These are phyloP conservation scores for Lipomyces yarrowii DNA, from an alignment of 1,139 yeast genomes.

Conservation along the genomic window DNA sequence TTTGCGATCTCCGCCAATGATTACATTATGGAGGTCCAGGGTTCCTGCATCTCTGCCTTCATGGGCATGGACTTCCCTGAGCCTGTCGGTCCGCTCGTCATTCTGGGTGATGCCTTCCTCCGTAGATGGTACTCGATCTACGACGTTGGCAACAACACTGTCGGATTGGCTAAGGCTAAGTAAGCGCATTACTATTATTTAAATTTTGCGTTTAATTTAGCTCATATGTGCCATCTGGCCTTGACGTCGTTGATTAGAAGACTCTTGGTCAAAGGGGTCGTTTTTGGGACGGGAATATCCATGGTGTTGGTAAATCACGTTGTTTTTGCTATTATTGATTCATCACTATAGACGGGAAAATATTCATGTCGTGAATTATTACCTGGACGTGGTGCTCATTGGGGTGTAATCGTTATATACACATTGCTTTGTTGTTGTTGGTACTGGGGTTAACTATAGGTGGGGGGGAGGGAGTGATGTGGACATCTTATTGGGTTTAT, in stretches of 20 bases:
- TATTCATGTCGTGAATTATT: not conserved
- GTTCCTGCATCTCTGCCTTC: conserved; percentile 93
- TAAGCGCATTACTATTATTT: conserved; percentile 36
- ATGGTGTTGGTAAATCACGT: conserved; percentile 1
- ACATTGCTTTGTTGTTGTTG: not conserved
- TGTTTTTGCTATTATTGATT: not conserved
- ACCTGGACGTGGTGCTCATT: not conserved
- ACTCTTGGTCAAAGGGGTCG: not conserved
- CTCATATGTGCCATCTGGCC: not conserved
- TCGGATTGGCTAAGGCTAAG: conserved; percentile 82
- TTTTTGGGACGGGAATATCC: not conserved
- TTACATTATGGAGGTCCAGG: conserved; percentile 89
- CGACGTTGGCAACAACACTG: conserved; percentile 86
- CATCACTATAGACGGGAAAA: not conserved
- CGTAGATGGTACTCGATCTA: conserved; percentile 92
- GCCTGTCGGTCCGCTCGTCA: conserved; percentile 94
- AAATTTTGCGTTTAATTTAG: not conserved
- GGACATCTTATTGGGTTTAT: not conserved
- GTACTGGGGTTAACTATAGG: not conserved
- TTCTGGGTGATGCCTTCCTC: conserved; percentile 95
- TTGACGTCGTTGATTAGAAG: not conserved
- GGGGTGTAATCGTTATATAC: not conserved
- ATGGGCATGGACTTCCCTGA: conserved; percentile 97
- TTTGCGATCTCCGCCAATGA: conserved; percentile 87
- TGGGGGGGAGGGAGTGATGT: not conserved